Evolutionary conservation across 225 moss, liverwort and hornwort species (phyloP).

Genomic region (Neckera pumila): DNA sequence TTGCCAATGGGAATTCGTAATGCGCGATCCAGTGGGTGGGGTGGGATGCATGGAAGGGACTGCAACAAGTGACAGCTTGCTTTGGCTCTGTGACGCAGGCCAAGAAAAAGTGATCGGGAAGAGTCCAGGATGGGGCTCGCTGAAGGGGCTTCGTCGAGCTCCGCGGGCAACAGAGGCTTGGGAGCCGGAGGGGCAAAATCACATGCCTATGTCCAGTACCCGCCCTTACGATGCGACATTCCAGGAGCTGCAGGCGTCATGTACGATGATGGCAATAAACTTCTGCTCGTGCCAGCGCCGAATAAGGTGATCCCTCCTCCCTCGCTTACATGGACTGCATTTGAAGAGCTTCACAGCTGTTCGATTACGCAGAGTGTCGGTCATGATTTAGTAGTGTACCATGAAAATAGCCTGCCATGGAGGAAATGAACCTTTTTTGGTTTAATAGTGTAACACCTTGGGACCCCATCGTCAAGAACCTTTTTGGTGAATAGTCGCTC

Average conservation of each 20-base stretch:
- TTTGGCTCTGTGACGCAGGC: slow-evolving; percentile 7
- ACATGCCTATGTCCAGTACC: slow-evolving; percentile 84
- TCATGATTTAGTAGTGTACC: not conserved
- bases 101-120: slow-evolving; percentile 17
- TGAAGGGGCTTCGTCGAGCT: slow-evolving; percentile 49
- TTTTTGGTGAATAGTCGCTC: not conserved
- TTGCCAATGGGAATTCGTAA: not conserved
- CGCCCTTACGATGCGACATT: slow-evolving; percentile 69
- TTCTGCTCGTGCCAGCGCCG: slow-evolving; percentile 76
- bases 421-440: not conserved
- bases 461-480: not conserved
- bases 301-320: slow-evolving; percentile 47
- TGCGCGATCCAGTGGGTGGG: not conserved
- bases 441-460: not conserved
- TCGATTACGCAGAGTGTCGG: not conserved
- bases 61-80: not conserved
- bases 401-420: not conserved
- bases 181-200: slow-evolving; percentile 69
- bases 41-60: not conserved
- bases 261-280: slow-evolving; percentile 92
- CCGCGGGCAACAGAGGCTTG: slow-evolving; percentile 11
- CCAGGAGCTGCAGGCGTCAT: slow-evolving; percentile 84
- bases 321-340: not conserved
- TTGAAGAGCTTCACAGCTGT: not conserved
- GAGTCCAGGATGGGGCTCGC: slow-evolving; percentile 38